These are phyloP conservation scores for Nepenthes mirabilis DNA, from an alignment of 148 eudicot species.

Conservation along the genomic window DNA sequence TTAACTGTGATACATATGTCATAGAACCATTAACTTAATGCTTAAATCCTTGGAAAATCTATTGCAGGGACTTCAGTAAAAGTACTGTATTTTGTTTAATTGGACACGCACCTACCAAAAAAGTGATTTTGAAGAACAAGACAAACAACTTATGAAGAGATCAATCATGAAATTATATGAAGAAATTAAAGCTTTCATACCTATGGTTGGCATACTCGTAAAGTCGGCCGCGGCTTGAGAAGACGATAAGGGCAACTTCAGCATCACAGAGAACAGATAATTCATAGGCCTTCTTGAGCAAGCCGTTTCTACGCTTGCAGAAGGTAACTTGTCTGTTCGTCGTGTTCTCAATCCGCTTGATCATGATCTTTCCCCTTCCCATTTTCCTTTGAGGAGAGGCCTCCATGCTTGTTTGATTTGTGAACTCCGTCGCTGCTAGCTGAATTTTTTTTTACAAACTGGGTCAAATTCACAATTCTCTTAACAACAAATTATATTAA, in stretches of 20 bases:
- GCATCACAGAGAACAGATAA: conserved; percentile 94
- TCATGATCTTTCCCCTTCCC: conserved; percentile 88
- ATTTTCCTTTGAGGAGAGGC: conserved; percentile 57
- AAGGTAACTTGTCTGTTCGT: conserved; percentile 93
- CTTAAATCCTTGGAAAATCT: conserved; percentile 6
- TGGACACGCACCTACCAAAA: neutral
- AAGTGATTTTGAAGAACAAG: neutral
- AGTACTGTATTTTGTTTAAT: neutral
- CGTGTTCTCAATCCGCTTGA: conserved; percentile 94
- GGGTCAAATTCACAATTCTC: neutral
- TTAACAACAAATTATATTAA: neutral
- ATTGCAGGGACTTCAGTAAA: conserved; percentile 3
- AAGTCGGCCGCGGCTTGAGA: conserved; percentile 91
- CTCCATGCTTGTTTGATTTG: conserved; percentile 33
- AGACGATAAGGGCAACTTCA: conserved; percentile 88
- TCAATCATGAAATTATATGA: neutral
- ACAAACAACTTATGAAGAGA: neutral
- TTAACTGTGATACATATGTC: neutral
- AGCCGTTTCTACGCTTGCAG: conserved; percentile 85
- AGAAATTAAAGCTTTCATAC: conserved; percentile 14
- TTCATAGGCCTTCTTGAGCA: conserved; percentile 95
- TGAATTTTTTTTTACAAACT: conserved; percentile 1
- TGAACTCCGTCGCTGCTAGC: conserved; percentile 34
- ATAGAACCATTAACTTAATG: neutral
- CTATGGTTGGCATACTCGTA: conserved; percentile 93